A percentile compares a stretch with the other conserved stretches of the same genome.
Evolutionary conservation across 108 stramenopile genomes (phyloP).

Genomic region (Nitzschia sp.): DNA sequence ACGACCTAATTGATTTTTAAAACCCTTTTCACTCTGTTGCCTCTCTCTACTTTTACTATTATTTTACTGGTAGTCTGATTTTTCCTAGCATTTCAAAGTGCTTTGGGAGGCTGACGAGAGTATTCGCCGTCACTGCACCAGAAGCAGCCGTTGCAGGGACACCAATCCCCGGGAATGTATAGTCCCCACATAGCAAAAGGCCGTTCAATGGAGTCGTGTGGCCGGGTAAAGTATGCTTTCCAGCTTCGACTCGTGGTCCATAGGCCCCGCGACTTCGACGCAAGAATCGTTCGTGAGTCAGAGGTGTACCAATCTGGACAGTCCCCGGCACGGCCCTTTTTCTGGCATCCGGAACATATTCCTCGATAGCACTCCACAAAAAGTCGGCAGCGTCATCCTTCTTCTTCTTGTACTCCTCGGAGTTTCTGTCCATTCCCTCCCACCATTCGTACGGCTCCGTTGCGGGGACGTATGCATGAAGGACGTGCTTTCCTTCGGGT

Average conservation of each 20-base stretch:
- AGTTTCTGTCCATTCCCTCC: constrained; percentile 81
- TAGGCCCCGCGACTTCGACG: constrained; percentile 64
- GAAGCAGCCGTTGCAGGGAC: constrained; percentile 82
- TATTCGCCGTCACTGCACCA: constrained; percentile 71
- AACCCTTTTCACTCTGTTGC: constrained; percentile 1
- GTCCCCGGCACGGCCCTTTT: constrained; percentile 62
- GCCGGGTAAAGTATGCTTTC: constrained; percentile 60
- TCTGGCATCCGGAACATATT: constrained; percentile 83
- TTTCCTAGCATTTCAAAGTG: constrained; percentile 63
- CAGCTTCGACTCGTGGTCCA: constrained; percentile 68
- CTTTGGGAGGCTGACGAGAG: constrained; percentile 42
- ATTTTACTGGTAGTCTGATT: constrained; percentile 49
- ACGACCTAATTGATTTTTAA: not conserved
- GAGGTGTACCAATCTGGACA: constrained; percentile 86
- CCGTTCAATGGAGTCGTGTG: constrained; percentile 59
- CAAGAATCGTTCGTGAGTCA: constrained; percentile 92
- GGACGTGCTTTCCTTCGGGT: constrained; percentile 89
- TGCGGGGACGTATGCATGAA: constrained; percentile 91
- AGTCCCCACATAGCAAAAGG: constrained; percentile 59
- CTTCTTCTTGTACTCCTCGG: constrained; percentile 78
- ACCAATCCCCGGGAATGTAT: constrained; percentile 84
- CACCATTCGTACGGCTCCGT: constrained; percentile 90
- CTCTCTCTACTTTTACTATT: not conserved
- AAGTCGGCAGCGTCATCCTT: constrained; percentile 88
- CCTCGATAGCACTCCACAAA: constrained; percentile 91